Conservation (phyloP, 345 rosid species). For the Hibiscus tridactylites region DNA sequence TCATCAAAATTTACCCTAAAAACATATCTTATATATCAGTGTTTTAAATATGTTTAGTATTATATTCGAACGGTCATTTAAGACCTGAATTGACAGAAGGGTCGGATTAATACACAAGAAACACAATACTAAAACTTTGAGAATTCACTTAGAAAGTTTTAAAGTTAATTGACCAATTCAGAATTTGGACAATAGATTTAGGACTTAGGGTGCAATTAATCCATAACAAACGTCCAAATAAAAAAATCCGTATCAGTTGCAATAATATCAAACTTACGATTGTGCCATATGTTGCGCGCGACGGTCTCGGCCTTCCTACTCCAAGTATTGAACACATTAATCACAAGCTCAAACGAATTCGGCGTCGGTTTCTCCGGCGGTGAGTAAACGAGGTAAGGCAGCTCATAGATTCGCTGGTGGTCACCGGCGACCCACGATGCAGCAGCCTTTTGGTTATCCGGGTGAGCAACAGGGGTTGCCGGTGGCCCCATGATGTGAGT, state of each 20-base stretch:
- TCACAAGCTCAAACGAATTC: slow-evolving; percentile 65
- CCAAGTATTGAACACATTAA: slow-evolving; percentile 67
- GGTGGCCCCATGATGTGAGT: slow-evolving; percentile 66
- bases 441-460: slow-evolving; percentile 83
- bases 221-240: not conserved
- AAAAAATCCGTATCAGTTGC: not conserved
- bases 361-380: slow-evolving; percentile 45
- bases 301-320: slow-evolving; percentile 69
- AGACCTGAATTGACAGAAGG: no score
- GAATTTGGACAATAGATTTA: not conserved
- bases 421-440: slow-evolving; percentile 69
- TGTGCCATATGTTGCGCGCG: slow-evolving; percentile 81
- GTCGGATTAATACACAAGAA: no score
- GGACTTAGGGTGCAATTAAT: not conserved
- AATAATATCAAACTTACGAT: slow-evolving; percentile 34
- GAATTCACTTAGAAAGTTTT: not conserved
- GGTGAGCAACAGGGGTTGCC: slow-evolving; percentile 61
- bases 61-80: no score
- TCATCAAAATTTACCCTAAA: no score
- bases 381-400: slow-evolving; percentile 60
- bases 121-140: not conserved
- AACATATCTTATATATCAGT: no score
- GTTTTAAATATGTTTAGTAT: no score
- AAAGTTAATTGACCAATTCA: not conserved
- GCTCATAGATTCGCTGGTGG: slow-evolving; percentile 40